phyloP scores from a whole-genome alignment of 768 basidiomycete species.

The Boletales sp. region DNA sequence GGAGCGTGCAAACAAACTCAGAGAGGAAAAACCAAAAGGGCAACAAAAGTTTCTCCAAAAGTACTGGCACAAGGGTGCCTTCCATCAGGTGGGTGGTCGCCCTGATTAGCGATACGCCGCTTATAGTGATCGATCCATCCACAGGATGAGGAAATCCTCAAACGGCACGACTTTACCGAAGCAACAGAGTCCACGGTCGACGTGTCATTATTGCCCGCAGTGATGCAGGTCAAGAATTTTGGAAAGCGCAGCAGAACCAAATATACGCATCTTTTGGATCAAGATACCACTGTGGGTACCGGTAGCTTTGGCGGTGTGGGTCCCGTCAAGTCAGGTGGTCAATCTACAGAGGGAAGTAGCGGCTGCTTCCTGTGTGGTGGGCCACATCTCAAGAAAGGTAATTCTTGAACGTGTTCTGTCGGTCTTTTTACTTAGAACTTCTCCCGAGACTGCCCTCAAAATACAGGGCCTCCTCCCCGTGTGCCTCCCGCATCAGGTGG shows the following conservation, averaged over 20 bases:
- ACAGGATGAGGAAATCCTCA: constrained; percentile 86
- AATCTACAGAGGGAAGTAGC: constrained; percentile 43
- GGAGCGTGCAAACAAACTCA: constrained; percentile 74
- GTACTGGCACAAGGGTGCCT: constrained; percentile 99
- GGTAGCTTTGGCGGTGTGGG: constrained; percentile 67
- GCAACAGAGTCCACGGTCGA: constrained; percentile 88
- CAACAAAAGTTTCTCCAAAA: constrained; percentile 94
- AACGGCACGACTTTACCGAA: constrained; percentile 81
- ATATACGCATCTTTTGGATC: constrained; percentile 93
- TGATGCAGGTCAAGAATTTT: constrained; percentile 97
- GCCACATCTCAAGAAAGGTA: constrained; percentile 89
- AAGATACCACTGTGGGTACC: constrained; percentile 73
- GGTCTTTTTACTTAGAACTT: constrained; percentile 5
- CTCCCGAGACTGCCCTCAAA: constrained; percentile 49
- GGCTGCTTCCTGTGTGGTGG: constrained; percentile 96
- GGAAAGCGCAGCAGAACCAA: constrained; percentile 91
- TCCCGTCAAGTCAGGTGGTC: constrained; percentile 54
- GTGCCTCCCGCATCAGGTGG: constrained; percentile 21
- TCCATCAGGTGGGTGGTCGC: constrained; percentile 73
- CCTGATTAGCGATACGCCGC: background rate
- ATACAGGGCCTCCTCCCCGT: constrained; percentile 36
- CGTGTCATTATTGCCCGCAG: constrained; percentile 82
- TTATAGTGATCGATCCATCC: constrained; percentile 18
- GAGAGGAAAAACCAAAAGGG: constrained; percentile 89
- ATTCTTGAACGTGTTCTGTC: background rate